Base-by-base conservation (phyloP, 768 basidiomycete species). In the Tylopilus rubrobrunneus region DNA sequence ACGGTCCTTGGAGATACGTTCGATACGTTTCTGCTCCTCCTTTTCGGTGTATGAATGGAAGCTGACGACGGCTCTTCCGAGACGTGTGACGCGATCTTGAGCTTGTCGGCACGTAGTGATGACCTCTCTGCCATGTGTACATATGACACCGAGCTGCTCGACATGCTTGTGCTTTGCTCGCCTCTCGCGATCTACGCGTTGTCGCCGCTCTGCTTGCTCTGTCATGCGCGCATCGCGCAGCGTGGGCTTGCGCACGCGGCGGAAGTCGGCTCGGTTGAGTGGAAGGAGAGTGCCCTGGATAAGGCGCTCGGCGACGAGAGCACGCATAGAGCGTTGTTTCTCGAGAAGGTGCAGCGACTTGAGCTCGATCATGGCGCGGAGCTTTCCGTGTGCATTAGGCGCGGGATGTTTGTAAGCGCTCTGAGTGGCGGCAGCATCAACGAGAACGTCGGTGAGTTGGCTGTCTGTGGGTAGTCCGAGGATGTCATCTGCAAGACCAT, bases 121-220 rank as follows among this genome's bases (percentile, higher is more conserved):
- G 46, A 98, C 77, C 29, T 89, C 85, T 51, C 78, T 79, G 1
- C 92, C 93, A 68, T 99, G 96, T 34, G 77, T 70, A 64, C 86
- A 88, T 58, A 99, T 98, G 53, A 89, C 81, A 29, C 75, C 78
- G 62, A 99, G 87, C 63, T 98, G 94, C 59, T 96, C 94, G 65
- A 96, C 82, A 65, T 99, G 97, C 67, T 96, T 94, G 75, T 92
- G 88, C 70, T 98, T 98, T 41, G 94, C 94, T 34, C 92, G 85
- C 23, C 87, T 85, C 71, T 98, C 96, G 21, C 97, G 86, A 55
- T 98, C 96, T 12, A 81, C 77, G 28, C 95, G 86, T 67, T 98
- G 97, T 67, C 89, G 87, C 54, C 92, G 82, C 73, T 99, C 97
- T 7, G 88, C 80, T 55, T 85, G 82, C 70, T 98, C 96, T 1